Percentiles rank a stretch among this genome's conserved stretches.
phyloP scores from a whole-genome alignment of 305 asterid genomes.

The Ilex paraguariensis region DNA sequence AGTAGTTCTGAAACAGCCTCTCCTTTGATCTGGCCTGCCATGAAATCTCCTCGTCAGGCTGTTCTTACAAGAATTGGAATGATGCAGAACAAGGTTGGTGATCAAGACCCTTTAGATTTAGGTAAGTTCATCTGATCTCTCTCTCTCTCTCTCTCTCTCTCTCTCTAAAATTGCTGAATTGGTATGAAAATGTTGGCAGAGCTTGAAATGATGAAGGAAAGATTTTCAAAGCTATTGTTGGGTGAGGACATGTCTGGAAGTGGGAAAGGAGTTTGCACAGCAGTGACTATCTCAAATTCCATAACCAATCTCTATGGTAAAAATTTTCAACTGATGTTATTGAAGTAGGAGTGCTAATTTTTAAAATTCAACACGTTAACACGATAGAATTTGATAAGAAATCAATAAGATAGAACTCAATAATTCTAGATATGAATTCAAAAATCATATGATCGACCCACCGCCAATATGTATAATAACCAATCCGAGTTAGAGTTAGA shows the following conservation, averaged over 20 bases:
- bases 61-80: constrained; percentile 58
- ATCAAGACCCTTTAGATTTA: constrained; percentile 20
- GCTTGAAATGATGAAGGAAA: constrained; percentile 86
- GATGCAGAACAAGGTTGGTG: constrained; percentile 40
- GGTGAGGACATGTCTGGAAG: constrained; percentile 95
- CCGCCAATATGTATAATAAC: too few relatives aligned
- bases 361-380: too few relatives aligned
- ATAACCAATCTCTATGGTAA: constrained; percentile 90
- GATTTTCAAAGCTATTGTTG: constrained; percentile 67
- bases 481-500: too few relatives aligned
- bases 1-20: constrained; percentile 57
- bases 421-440: too few relatives aligned
- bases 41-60: constrained; percentile 60
- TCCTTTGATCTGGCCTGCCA: constrained; percentile 58
- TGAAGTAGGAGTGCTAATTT: too few relatives aligned
- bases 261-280: constrained; percentile 80
- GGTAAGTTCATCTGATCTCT: constrained; percentile 14
- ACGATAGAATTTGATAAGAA: too few relatives aligned
- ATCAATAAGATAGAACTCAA: too few relatives aligned
- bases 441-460: too few relatives aligned
- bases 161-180: constrained; percentile 2
- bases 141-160: too few relatives aligned
- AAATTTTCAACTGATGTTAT: neutral
- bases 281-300: constrained; percentile 78
- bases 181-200: constrained; percentile 30